A percentile compares a stretch with the other conserved stretches of the same genome.
Conservation (phyloP, 306 rosid species). For the Corylus americana region DNA sequence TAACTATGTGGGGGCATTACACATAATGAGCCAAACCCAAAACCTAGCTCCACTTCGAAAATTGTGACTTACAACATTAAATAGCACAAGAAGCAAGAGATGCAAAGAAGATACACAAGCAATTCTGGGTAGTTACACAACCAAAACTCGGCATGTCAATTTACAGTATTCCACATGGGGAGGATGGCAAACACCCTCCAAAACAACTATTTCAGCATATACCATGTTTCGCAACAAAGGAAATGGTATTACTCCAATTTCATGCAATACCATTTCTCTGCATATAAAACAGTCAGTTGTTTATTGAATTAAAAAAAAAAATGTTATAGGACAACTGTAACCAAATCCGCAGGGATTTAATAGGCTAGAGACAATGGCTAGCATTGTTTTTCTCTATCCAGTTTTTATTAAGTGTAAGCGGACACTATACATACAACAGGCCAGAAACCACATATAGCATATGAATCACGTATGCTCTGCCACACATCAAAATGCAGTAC, state of each 20-base stretch:
- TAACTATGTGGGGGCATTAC: too few species aligned
- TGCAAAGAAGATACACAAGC: not conserved
- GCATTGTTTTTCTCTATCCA: not conserved
- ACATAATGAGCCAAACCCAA: not conserved
- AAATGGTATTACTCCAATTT: not conserved
- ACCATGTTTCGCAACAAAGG: not conserved
- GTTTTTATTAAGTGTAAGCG: conserved; percentile 17
- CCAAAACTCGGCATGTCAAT: not conserved
- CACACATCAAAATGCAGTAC: conserved; percentile 4
- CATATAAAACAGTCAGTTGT: not conserved
- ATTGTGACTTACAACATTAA: too few species aligned
- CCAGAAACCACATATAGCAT: conserved; percentile 6
- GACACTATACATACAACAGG: conserved; percentile 19
- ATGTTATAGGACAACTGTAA: not conserved
- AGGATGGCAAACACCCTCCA: not conserved
- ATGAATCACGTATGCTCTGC: conserved; percentile 9
- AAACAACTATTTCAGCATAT: not conserved
- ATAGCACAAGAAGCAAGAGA: too few species aligned
- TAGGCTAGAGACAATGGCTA: not conserved
- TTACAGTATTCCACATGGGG: not conserved
- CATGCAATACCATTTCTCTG: not conserved
- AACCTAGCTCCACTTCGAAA: too few species aligned
- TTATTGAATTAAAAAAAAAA: not conserved
- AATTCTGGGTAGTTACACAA: too few species aligned
- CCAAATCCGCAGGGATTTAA: not conserved